These are phyloP conservation scores for Starmera dryadoides DNA, from an alignment of 805 yeast species.

Conservation along the genomic window DNA sequence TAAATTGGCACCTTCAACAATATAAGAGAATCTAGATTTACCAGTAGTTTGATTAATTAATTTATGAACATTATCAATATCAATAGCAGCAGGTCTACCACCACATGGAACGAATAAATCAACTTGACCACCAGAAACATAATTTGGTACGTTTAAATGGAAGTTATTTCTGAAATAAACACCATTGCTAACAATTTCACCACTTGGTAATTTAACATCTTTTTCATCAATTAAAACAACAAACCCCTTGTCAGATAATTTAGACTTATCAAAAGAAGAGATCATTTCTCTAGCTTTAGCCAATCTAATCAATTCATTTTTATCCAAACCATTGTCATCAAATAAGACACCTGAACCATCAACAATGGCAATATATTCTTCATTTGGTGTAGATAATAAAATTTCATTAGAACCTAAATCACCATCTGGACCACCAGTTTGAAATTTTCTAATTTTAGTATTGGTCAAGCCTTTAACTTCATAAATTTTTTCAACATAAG, in stretches of 20 bases:
- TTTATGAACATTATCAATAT: conserved; percentile 68
- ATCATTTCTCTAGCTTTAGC: conserved; percentile 77
- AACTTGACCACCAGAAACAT: conserved; percentile 36
- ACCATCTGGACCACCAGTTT: conserved; percentile 99
- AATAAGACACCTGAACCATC: conserved; percentile 95
- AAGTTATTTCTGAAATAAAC: conserved; percentile 84
- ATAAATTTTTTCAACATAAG: conserved; percentile 83
- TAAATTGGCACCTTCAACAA: conserved; percentile 96
- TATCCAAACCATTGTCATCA: conserved; percentile 86
- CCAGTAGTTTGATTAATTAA: conserved; percentile 74
- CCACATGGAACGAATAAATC: conserved; percentile 97
- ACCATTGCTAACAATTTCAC: conserved; percentile 72
- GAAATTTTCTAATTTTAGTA: conserved; percentile 65
- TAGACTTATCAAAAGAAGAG: conserved; percentile 55
- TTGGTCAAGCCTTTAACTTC: conserved; percentile 62
- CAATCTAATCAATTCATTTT: conserved; percentile 65
- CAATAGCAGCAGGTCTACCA: conserved; percentile 96
- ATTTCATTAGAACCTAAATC: conserved; percentile 96
- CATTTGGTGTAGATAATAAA: conserved; percentile 66
- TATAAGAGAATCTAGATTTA: conserved; percentile 69
- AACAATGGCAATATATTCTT: conserved; percentile 78
- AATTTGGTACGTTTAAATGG: conserved; percentile 68
- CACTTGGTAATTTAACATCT: conserved; percentile 73
- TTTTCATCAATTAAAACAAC: conserved; percentile 79
- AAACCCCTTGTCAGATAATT: conserved; percentile 71